Evolutionary conservation across 2,329 filamentous ascomycete species (phyloP).

Genomic region (Nemania sp.): DNA sequence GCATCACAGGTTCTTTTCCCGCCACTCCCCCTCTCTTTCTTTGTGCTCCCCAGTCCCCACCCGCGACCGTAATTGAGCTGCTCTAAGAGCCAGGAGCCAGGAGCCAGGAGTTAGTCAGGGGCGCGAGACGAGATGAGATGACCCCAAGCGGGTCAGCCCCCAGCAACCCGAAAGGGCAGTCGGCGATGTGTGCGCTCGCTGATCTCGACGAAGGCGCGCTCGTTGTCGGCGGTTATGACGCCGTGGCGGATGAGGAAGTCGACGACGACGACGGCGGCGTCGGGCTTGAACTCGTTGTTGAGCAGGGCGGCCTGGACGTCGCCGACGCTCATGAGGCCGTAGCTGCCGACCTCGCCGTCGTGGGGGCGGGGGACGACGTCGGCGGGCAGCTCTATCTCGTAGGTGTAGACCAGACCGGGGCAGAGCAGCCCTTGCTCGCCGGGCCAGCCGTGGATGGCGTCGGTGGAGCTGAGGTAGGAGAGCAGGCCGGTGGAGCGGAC

Average conservation of each 20-base stretch:
- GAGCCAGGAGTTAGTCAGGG: too few relatives aligned
- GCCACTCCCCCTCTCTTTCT: background rate
- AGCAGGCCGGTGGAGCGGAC: slow-evolving; percentile 63
- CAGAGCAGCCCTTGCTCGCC: slow-evolving; percentile 60
- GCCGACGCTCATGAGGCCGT: slow-evolving; percentile 66
- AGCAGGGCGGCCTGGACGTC: slow-evolving; percentile 65
- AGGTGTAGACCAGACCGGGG: slow-evolving; percentile 64
- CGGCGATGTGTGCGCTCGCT: slow-evolving; percentile 49
- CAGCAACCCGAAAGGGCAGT: slow-evolving; percentile 43
- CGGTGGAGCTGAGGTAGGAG: slow-evolving; percentile 69
- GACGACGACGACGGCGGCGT: slow-evolving; percentile 76
- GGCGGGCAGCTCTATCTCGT: slow-evolving; percentile 69
- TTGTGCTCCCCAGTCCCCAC: background rate
- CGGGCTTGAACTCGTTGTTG: slow-evolving; percentile 79
- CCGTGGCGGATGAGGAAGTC: slow-evolving; percentile 84
- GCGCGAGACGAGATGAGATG: background rate
- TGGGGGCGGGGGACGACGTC: slow-evolving; percentile 67
- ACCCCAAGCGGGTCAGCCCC: background rate
- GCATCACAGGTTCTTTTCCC: background rate
- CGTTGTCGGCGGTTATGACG: slow-evolving; percentile 71
- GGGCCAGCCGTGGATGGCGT: slow-evolving; percentile 57
- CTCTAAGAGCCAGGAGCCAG: too few relatives aligned
- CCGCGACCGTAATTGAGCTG: too few relatives aligned
- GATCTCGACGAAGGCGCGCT: slow-evolving; percentile 74
- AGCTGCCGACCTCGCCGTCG: slow-evolving; percentile 80